Percentiles rank a stretch among this genome's conserved stretches.
Evolutionary conservation across 352 stramenopile species (phyloP).

Genomic region (Elongisporangium prolatum): DNA sequence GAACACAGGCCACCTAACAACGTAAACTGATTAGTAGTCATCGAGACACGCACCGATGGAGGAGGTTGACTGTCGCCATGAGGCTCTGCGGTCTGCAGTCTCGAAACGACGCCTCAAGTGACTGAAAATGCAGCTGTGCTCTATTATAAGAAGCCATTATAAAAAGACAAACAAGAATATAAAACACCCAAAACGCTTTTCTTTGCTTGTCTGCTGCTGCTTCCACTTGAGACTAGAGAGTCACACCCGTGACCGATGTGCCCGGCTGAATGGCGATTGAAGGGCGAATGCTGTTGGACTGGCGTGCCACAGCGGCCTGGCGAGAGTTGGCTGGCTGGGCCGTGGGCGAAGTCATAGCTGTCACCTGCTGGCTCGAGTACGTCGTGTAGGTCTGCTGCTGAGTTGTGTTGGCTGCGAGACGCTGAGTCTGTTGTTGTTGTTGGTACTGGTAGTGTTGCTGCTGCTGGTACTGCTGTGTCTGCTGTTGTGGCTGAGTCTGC

Average conservation of each 20-base stretch:
- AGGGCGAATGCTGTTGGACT: slow-evolving; percentile 4
- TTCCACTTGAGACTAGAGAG: slow-evolving; percentile 21
- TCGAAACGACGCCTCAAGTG: not conserved
- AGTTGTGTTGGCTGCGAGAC: slow-evolving; percentile 17
- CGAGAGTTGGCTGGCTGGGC: slow-evolving; percentile 16
- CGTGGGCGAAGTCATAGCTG: slow-evolving; percentile 20
- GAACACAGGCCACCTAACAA: too few relatives aligned
- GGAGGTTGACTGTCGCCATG: slow-evolving; percentile 40
- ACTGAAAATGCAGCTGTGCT: not conserved
- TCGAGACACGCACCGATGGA: slow-evolving; percentile 20
- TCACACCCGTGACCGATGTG: slow-evolving; percentile 30
- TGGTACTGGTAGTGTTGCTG: slow-evolving; percentile 7
- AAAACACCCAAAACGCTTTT: slow-evolving; percentile 3
- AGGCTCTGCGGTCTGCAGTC: not conserved
- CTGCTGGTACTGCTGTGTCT: slow-evolving; percentile 9
- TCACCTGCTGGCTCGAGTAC: slow-evolving; percentile 13
- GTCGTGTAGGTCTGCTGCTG: slow-evolving; percentile 23
- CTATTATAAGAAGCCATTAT: slow-evolving; percentile 3
- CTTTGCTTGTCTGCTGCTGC: slow-evolving; percentile 5
- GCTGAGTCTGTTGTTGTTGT: slow-evolving; percentile 16
- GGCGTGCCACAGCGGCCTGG: slow-evolving; percentile 7
- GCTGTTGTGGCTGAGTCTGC: slow-evolving; percentile 4
- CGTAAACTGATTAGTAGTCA: not conserved
- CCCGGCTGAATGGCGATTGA: slow-evolving; percentile 10
- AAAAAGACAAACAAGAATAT: slow-evolving; percentile 15